Conservation (phyloP, 345 rosid genomes). For the Psidium friedrichsthalianum region DNA sequence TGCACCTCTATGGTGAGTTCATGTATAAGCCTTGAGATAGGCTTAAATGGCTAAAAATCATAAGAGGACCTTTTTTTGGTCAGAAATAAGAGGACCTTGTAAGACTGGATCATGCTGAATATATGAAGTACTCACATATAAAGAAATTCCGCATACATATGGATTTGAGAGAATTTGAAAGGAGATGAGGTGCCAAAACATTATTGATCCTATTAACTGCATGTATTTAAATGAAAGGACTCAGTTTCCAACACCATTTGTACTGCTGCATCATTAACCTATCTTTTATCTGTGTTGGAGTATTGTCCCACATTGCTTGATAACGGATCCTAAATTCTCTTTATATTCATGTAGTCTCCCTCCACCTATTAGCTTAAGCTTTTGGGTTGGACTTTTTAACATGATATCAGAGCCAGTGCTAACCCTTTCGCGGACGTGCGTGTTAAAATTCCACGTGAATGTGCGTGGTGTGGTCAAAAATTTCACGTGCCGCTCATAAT, state of each 20-base stretch:
- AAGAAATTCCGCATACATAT: not conserved
- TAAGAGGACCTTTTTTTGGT: not conserved
- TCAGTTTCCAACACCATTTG: not conserved
- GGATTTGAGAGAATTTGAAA: not conserved
- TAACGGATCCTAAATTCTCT: too few relatives aligned
- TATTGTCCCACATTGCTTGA: too few relatives aligned
- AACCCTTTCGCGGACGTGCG: too few relatives aligned
- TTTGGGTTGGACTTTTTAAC: too few relatives aligned
- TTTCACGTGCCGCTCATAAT: too few relatives aligned
- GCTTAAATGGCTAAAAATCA: not conserved
- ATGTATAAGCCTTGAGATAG: not conserved
- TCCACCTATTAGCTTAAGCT: too few relatives aligned
- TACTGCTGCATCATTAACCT: not conserved
- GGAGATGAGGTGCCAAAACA: not conserved
- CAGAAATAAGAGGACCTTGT: not conserved
- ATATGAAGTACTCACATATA: not conserved
- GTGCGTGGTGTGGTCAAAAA: too few relatives aligned
- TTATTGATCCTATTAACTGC: not conserved
- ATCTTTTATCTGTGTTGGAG: not conserved
- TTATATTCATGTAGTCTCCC: too few relatives aligned
- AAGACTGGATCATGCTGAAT: not conserved
- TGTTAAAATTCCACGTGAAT: too few relatives aligned
- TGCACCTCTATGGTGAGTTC: not conserved
- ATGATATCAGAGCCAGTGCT: too few relatives aligned
- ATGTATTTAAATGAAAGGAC: not conserved